These are phyloP conservation scores for Biscogniauxia marginata DNA, from an alignment of 2,329 filamentous ascomycete genomes.

Conservation along the genomic window DNA sequence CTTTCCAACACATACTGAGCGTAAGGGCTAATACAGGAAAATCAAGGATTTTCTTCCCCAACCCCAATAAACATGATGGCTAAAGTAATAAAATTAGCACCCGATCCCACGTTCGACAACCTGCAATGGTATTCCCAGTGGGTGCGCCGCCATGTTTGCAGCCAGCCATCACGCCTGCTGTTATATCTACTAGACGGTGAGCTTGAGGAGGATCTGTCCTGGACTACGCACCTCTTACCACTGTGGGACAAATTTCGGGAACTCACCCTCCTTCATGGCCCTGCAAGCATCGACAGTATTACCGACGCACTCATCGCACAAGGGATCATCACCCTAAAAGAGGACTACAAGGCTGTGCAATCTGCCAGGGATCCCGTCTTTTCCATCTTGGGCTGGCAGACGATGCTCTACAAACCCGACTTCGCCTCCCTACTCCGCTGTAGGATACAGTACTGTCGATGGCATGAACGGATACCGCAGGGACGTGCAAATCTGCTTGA, in stretches of 20 bases:
- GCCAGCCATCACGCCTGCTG: constrained; percentile 12
- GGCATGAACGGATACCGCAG: constrained; percentile 18
- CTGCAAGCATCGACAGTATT: constrained; percentile 21
- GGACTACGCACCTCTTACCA: constrained; percentile 6
- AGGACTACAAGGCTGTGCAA: constrained; percentile 3
- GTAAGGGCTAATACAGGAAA: too few relatives aligned
- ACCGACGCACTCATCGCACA: constrained; percentile 8
- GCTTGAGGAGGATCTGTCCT: neutral
- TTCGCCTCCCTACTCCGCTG: constrained; percentile 4
- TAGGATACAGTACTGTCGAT: constrained; percentile 7
- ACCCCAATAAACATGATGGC: too few relatives aligned
- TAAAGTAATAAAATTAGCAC: too few relatives aligned
- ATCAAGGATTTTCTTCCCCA: too few relatives aligned
- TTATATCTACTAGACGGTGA: constrained; percentile 4
- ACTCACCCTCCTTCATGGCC: constrained; percentile 3
- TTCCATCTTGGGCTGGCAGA: constrained; percentile 25
- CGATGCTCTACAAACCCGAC: constrained; percentile 24
- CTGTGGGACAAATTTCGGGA: constrained; percentile 12
- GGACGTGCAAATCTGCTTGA: constrained; percentile 11
- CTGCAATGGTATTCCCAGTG: constrained; percentile 12
- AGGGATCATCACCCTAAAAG: constrained; percentile 3
- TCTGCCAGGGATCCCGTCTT: constrained; percentile 21
- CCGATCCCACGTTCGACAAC: too few relatives aligned
- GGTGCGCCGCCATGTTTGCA: constrained; percentile 7
- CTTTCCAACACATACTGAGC: too few relatives aligned